Conservation (phyloP, 73 alveolate species). For the Paramecium biaurelia region DNA sequence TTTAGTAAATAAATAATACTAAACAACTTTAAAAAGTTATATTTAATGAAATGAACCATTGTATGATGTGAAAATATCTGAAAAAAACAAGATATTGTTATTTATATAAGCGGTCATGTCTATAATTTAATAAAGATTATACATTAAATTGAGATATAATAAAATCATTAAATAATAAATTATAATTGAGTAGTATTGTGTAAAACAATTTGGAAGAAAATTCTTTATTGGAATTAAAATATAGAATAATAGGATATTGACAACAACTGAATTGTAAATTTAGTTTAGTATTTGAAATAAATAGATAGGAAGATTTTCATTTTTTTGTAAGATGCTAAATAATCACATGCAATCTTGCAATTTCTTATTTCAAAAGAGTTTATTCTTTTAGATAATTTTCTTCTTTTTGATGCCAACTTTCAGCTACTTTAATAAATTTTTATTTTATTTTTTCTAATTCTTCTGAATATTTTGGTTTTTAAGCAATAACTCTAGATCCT, state of each 20-base stretch:
- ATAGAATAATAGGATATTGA: neutral
- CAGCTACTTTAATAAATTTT: constrained; percentile 1
- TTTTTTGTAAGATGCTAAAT: neutral
- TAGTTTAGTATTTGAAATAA: neutral
- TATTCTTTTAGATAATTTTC: neutral
- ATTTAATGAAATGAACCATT: too few relatives aligned
- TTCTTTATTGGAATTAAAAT: neutral
- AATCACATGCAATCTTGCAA: neutral
- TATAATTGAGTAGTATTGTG: too few relatives aligned
- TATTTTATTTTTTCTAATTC: neutral
- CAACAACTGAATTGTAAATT: neutral
- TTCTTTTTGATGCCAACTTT: constrained; percentile 14
- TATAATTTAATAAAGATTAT: too few relatives aligned
- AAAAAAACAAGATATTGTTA: too few relatives aligned
- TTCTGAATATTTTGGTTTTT: neutral
- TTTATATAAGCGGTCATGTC: too few relatives aligned
- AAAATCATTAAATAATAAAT: too few relatives aligned
- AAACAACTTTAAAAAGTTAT: too few relatives aligned
- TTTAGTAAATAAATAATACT: too few relatives aligned
- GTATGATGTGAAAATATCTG: too few relatives aligned
- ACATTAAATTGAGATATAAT: too few relatives aligned
- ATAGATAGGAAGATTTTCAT: neutral
- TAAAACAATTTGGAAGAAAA: neutral
- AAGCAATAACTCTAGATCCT: neutral
- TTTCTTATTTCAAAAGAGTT: neutral